A percentile compares a stretch with the other conserved stretches of the same genome.
These are phyloP conservation scores for Beauveria rudraprayagi DNA, from an alignment of 2,329 filamentous ascomycete species.

Conservation along the genomic window DNA sequence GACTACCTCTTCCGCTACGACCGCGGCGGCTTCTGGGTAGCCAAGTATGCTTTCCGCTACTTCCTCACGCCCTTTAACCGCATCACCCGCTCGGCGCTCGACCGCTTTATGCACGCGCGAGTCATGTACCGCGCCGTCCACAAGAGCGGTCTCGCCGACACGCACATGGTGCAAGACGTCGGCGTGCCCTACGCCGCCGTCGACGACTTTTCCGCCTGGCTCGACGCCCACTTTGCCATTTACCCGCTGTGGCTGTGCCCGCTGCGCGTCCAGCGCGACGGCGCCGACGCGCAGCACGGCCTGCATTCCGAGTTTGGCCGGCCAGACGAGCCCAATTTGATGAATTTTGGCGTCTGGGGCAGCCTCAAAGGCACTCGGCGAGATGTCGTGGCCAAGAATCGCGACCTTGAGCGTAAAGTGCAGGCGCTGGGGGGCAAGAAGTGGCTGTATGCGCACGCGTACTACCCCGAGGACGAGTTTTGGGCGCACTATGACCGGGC, in stretches of 20 bases:
- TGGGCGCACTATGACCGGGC: constrained; percentile 54
- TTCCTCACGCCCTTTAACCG: constrained; percentile 59
- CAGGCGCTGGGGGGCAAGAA: constrained; percentile 56
- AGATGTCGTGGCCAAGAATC: constrained; percentile 46
- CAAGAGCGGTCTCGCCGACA: constrained; percentile 49
- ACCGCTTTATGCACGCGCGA: constrained; percentile 54
- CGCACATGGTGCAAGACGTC: constrained; percentile 59
- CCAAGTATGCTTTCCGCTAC: constrained; percentile 53
- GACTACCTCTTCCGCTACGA: constrained; percentile 63
- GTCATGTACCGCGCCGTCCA: constrained; percentile 60
- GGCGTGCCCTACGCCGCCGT: constrained; percentile 38
- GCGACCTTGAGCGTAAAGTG: constrained; percentile 51
- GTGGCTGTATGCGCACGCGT: constrained; percentile 63
- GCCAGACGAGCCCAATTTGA: constrained; percentile 31
- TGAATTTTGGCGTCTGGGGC: constrained; percentile 60
- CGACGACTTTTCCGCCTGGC: constrained; percentile 39
- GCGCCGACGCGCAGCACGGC: constrained; percentile 34
- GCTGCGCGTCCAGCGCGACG: constrained; percentile 35
- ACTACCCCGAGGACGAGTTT: constrained; percentile 57
- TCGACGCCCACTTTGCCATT: constrained; percentile 36
- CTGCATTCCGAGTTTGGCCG: constrained; percentile 39
- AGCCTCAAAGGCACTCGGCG: constrained; percentile 33
- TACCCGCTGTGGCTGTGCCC: constrained; percentile 53
- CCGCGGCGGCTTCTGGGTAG: constrained; percentile 55
- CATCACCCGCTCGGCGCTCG: constrained; percentile 51